Conservation (phyloP, 306 rosid species). For the Heteromeles arbutifolia region DNA sequence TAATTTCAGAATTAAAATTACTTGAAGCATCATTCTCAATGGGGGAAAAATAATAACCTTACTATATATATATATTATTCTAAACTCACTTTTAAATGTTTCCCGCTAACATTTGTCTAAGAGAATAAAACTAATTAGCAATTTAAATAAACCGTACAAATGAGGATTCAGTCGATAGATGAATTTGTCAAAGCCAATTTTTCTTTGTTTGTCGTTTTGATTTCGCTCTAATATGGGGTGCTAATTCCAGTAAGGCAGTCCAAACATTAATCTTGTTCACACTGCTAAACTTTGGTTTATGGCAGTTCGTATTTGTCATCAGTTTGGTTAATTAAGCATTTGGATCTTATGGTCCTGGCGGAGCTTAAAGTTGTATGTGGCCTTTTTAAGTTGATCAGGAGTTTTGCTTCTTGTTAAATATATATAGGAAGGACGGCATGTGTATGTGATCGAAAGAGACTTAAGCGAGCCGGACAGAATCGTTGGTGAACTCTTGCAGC, state of each 20-base stretch:
- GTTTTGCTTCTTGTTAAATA: not conserved
- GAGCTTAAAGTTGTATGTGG: too few relatives aligned
- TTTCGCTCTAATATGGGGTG: not conserved
- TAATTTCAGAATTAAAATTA: too few relatives aligned
- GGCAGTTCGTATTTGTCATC: too few relatives aligned
- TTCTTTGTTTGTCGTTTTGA: not conserved
- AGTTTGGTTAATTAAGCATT: too few relatives aligned
- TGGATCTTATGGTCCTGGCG: too few relatives aligned
- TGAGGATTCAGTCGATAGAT: not conserved
- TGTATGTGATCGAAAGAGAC: conserved; percentile 71
- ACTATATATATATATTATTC: too few relatives aligned
- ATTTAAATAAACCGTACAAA: not conserved
- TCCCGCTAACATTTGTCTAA: not conserved
- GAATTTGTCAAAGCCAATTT: not conserved
- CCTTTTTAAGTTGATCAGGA: too few relatives aligned
- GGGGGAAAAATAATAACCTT: too few relatives aligned
- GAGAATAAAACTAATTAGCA: not conserved
- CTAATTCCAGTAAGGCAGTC: not conserved
- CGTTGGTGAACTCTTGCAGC: conserved; percentile 81
- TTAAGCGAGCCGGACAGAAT: conserved; percentile 69
- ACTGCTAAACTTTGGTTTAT: too few relatives aligned
- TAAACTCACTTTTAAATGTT: not conserved
- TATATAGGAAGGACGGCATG: conserved; percentile 57
- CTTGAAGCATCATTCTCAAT: too few relatives aligned
- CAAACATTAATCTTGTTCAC: too few relatives aligned